Percentiles rank a stretch among this genome's conserved stretches.
Conservation (phyloP, 352 stramenopile genomes). For the Globisporangium echinulatum region DNA sequence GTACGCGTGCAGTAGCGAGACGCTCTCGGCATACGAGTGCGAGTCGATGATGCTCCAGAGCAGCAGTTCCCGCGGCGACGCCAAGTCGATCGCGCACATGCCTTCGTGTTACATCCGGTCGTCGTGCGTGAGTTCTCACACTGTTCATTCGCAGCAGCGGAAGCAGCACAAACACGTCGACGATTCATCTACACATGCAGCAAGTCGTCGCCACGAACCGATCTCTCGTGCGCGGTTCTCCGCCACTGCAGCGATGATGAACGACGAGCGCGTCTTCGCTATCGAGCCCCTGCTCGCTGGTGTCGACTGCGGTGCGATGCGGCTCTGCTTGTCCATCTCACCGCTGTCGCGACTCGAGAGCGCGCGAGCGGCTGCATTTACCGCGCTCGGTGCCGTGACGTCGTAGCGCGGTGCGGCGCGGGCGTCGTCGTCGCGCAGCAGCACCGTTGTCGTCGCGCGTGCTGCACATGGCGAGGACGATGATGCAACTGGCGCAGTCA, state of each 20-base stretch:
- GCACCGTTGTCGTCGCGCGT: not conserved
- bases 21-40: conserved; percentile 60
- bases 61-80: conserved; percentile 60
- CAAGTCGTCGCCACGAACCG: not conserved
- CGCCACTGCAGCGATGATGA: conserved; percentile 12
- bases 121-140: no score
- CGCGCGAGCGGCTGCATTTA: not conserved
- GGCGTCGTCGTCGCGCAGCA: conserved; percentile 6
- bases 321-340: not conserved
- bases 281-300: conserved; percentile 4
- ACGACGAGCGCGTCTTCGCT: conserved; percentile 7
- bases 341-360: not conserved
- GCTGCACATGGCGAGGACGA: not conserved
- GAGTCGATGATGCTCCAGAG: conserved; percentile 80
- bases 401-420: conserved; percentile 6
- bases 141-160: no score
- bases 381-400: conserved; percentile 8
- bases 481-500: not conserved
- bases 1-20: conserved; percentile 67
- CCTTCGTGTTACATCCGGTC: conserved; percentile 12
- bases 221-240: conserved; percentile 16
- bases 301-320: not conserved
- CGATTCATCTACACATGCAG: no score
- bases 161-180: not conserved
- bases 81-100: conserved; percentile 69